Base-by-base conservation (phyloP, 176 grass and related monocot genomes). In the Poa annua region DNA sequence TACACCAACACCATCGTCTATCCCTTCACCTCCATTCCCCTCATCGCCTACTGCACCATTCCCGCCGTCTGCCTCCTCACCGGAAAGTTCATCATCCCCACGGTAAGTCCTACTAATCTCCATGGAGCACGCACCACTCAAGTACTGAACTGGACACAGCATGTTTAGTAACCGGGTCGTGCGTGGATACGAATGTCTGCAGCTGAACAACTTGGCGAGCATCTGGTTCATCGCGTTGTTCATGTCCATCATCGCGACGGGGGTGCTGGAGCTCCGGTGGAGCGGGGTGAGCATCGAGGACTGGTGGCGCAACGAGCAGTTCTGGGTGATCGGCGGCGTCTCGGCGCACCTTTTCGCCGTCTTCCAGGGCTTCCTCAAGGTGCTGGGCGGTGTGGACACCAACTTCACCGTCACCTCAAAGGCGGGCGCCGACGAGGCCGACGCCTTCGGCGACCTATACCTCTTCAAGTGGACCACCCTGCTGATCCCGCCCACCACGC, bases 1-100 rank as follows among this genome's bases (percentile, higher is more conserved):
- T 98, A 98, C 87, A 93, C 87, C 22, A 98, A 98, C 89, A 98
- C 96, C 83, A 98, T 98, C 77, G 93, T 98, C 9, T 95, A 98
- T 47, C 96, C 96, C 17, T 93, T 98, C 86, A 95, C 96, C 67
- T 98, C 96, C 73, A 93, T 98, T 20, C 96, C 96, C 11, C 87
- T 95, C 25, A 41, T 98, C 14, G 91, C 87, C 64, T 98, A 98
- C 76, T 98, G 96, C 74, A 98, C 89, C 67, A 93, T 98, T 74
- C 96, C 92, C 4, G 92, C 92, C 4, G 73, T 98, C 21, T 93
- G 96, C 83, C 96, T 93, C 25, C 96, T 98, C 73, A 98, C 96
- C 34, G 92, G 89, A 54, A 98, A 95, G 60, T 95, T 98, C 85
- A 95, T 98, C 85, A 95, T 98, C 74, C 96, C 92, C 14, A 93